phyloP scores from a whole-genome alignment of 495 filamentous ascomycete species.

The Talaromyces thailandensis region DNA sequence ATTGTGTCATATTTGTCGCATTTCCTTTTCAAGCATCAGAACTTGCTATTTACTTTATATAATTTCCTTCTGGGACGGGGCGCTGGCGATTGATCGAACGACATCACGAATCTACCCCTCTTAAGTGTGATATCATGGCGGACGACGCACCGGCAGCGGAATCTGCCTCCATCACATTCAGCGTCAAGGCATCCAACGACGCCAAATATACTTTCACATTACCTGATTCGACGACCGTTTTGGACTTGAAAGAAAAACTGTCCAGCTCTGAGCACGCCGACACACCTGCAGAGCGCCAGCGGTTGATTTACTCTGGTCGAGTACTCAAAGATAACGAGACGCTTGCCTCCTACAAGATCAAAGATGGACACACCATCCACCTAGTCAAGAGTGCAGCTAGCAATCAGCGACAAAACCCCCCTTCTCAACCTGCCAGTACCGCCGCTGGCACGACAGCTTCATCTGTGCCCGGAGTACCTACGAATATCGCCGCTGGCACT shows the following conservation, averaged over 20 bases:
- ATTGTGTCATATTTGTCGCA: not conserved
- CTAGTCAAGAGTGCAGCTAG: conserved; percentile 92
- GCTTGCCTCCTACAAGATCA: conserved; percentile 82
- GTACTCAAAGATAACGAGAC: conserved; percentile 92
- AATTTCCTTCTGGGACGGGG: not conserved
- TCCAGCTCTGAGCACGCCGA: conserved; percentile 71
- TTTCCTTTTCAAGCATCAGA: not conserved
- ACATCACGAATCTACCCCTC: not conserved
- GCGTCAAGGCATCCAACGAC: conserved; percentile 84
- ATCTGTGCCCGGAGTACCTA: conserved; percentile 57
- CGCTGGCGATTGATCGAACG: not conserved
- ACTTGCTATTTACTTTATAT: not conserved
- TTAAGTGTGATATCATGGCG: conserved; percentile 25
- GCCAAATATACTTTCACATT: conserved; percentile 76
- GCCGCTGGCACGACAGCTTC: conserved; percentile 44
- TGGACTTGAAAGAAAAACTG: conserved; percentile 84
- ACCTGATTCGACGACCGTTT: conserved; percentile 62
- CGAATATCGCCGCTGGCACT: conserved; percentile 85
- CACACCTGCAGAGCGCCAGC: conserved; percentile 75
- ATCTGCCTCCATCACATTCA: conserved; percentile 72
- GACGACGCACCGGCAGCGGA: conserved; percentile 36
- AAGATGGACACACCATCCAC: conserved; percentile 91
- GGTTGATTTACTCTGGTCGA: conserved; percentile 93
- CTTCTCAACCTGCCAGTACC: conserved; percentile 40
- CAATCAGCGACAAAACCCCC: conserved; percentile 61